phyloP scores from a whole-genome alignment of 306 rosid genomes.

The Quercus agrifolia region DNA sequence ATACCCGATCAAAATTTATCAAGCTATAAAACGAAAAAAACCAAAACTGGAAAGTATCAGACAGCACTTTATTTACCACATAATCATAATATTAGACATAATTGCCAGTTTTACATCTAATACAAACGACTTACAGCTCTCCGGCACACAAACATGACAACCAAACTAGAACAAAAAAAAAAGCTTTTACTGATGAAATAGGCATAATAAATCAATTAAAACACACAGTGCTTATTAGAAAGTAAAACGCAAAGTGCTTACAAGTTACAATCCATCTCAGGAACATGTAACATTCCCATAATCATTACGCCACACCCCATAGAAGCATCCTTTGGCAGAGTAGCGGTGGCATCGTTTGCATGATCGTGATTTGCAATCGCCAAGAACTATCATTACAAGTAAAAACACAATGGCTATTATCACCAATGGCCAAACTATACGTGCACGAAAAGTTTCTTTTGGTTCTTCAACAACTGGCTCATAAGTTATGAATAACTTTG shows the following conservation, averaged over 20 bases:
- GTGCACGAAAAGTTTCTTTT: constrained; percentile 22
- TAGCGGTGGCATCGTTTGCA: constrained; percentile 27
- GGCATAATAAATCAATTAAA: neutral
- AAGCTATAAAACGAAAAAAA: neutral
- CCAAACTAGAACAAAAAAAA: neutral
- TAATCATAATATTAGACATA: neutral
- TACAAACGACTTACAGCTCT: neutral
- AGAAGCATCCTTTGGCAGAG: constrained; percentile 11
- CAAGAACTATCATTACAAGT: constrained; percentile 33
- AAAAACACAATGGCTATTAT: constrained; percentile 39
- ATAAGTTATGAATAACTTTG: constrained; percentile 31
- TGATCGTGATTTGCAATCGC: constrained; percentile 16
- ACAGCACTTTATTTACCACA: neutral
- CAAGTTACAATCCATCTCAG: neutral
- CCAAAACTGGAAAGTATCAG: neutral
- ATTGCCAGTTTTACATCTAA: neutral
- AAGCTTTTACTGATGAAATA: neutral
- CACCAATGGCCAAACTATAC: constrained; percentile 33
- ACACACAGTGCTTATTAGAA: neutral
- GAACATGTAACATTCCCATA: neutral
- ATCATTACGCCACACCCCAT: neutral
- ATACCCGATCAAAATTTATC: neutral
- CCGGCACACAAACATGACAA: neutral
- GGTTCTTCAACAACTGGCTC: constrained; percentile 24
- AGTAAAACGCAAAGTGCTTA: no score